Evolutionary conservation across 2,329 filamentous ascomycete genomes (phyloP), one percentile per base, ranked within the genome.

Genomic region (Chrysoporthe deuterocubensis): DNA sequence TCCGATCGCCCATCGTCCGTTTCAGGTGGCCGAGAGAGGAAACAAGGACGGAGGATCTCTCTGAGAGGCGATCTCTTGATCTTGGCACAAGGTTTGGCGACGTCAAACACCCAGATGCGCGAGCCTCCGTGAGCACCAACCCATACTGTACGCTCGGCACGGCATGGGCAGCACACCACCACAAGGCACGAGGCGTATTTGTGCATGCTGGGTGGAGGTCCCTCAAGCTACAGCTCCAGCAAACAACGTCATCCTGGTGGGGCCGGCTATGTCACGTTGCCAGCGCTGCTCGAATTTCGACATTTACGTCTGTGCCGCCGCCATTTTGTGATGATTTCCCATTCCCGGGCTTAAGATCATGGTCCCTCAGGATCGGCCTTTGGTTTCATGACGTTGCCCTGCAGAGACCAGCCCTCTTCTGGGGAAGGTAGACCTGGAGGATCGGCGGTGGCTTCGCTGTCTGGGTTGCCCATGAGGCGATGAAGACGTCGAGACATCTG

Each of bases 11-110:
- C 42, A 44, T 66, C 40, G 66, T 66, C 50, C 62, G 68, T 70
- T 70, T 70, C 68, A 68, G 54, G 50, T 52, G 21, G 52, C 67
- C 61, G 13, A 54, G 61, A 69, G 34, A 57, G 68, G 68, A 48
- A 69, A 67, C 5, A 14, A 44, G 34, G 13, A 9, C 32, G 37
- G 59, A 46, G 26, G 65, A 69, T 68, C 66, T 34, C 32, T 57
- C 7, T 59, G 57, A 14, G 57, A 44, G n/a, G 21, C 37, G 40
- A 43, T n/a, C 16, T 59, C 13, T 9, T 56, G 32, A 18, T 40
- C 32, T 57, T 57, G 32, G 52, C 52, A 13, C 18, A 40, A 50
- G 43, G 5, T 50, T 62, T 40, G 59, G 48, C 59, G 59, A 37
- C 43, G 48, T 62, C 59, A 34, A 40, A 50, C 18, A 18, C 26